These are phyloP conservation scores for Exobasidium cylindrosporum DNA, from an alignment of 1,284 basidiomycete species.

Conservation along the genomic window DNA sequence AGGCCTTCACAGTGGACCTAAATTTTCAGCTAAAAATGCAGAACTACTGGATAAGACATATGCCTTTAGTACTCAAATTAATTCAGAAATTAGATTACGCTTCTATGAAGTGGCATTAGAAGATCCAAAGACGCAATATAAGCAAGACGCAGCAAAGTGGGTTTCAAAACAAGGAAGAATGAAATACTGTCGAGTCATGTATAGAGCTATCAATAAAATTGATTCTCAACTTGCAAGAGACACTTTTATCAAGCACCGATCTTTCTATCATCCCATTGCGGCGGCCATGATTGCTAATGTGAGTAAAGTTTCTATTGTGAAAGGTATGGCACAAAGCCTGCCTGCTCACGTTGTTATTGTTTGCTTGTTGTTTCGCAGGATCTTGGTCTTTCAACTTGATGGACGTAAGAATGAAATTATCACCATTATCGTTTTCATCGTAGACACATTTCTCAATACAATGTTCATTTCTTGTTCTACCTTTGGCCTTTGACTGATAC, in stretches of 20 bases:
- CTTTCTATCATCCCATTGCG: constrained; percentile 58
- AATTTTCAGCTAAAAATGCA: constrained; percentile 40
- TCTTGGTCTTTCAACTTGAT: constrained; percentile 17
- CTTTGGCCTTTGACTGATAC: not conserved
- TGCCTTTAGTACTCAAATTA: constrained; percentile 52
- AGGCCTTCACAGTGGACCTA: constrained; percentile 54
- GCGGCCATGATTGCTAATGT: constrained; percentile 51
- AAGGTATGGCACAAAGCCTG: not conserved
- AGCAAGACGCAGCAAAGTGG: constrained; percentile 59
- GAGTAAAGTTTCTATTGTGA: constrained; percentile 24
- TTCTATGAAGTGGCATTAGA: constrained; percentile 60
- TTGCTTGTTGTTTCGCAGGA: constrained; percentile 12
- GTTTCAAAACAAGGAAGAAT: constrained; percentile 59
- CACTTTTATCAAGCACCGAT: constrained; percentile 62
- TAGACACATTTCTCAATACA: constrained; percentile 6
- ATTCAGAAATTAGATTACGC: constrained; percentile 59
- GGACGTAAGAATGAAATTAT: too few species aligned
- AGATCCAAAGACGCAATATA: constrained; percentile 57
- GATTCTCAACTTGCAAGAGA: constrained; percentile 66
- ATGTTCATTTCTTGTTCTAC: not conserved
- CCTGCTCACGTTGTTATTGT: constrained; percentile 1
- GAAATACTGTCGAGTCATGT: constrained; percentile 59
- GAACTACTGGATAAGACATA: constrained; percentile 58
- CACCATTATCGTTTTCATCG: too few species aligned
- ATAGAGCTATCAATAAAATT: constrained; percentile 60